Evolutionary conservation across 192 early-diverging fungal species (phyloP).

Genomic region (Lobosporangium transversale): DNA sequence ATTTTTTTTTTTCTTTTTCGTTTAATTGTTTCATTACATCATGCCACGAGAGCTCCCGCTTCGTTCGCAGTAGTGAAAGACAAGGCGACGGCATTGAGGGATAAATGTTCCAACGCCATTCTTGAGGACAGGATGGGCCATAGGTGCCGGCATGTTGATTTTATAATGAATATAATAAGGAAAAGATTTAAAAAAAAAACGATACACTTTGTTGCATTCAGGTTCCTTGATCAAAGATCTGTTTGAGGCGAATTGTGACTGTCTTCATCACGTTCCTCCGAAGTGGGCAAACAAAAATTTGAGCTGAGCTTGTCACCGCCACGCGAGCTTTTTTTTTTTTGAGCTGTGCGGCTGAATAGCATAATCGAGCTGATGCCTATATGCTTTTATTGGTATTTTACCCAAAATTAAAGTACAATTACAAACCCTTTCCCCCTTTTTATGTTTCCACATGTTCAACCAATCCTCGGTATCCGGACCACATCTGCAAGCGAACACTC

Average conservation of each 20-base stretch:
- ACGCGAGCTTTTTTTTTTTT: not conserved
- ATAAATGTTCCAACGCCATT: slow-evolving; percentile 83
- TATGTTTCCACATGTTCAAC: not conserved
- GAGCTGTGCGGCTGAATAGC: no score
- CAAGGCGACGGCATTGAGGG: slow-evolving; percentile 79
- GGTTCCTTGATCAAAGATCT: no score
- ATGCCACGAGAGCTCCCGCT: slow-evolving; percentile 81
- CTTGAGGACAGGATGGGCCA: slow-evolving; percentile 55
- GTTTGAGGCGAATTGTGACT: no score
- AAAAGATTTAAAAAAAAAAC: not conserved
- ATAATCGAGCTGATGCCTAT: no score
- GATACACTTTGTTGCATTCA: no score
- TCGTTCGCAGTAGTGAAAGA: slow-evolving; percentile 87
- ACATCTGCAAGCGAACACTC: slow-evolving; percentile 24
- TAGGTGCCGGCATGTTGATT: slow-evolving; percentile 24
- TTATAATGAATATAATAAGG: not conserved
- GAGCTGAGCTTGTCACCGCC: not conserved
- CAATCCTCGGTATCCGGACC: slow-evolving; percentile 37
- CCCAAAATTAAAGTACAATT: no score
- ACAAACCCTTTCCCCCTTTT: not conserved
- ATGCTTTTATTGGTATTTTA: no score
- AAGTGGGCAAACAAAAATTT: no score
- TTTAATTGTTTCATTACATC: slow-evolving; percentile 60
- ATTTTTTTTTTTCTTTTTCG: no score
- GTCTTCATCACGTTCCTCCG: no score